Base-by-base conservation (phyloP, 345 rosid genomes). In the Bretschneidera sinensis region DNA sequence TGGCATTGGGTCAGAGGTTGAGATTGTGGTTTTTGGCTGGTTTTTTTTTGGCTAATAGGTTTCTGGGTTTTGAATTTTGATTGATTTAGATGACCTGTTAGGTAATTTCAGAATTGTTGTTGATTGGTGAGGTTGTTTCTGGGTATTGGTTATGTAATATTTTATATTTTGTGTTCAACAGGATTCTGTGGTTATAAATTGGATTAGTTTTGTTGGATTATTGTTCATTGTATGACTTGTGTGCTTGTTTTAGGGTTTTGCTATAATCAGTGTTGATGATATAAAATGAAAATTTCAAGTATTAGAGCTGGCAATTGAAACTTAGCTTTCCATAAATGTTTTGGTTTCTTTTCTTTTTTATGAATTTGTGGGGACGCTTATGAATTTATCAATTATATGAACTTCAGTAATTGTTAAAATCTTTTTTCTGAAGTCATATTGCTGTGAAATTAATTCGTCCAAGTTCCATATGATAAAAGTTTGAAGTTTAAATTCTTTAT, bases 1-100 rank as follows among this genome's bases (percentile, higher is more conserved):
- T 52, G 64, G n/a, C 45, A 45, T 56, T 61, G 63, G 71, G 57
- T 66, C 51, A 47, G n/a, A 24, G 52, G 34, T 21, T 34, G 23
- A 8, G 52, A 21, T 60, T 52, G 24, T 21, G 21, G 43, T 62
- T 53, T 21, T 20, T 24, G 21, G 33, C 8, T 28, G 33, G 11
- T n/a, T 43, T 22, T 15, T 24, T n/a, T n/a, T n/a, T n/a, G n/a
- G 47, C 14, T 22, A n/a, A n/a, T n/a, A n/a, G n/a, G n/a, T n/a
- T n/a, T n/a, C n/a, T n/a, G n/a, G n/a, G 31, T 51, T 50, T 48
- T 21, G 18, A 17, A 33, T 24, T 60, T 60, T 5, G 43, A 55
- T 49, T 25, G 35, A 25, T 50, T 59, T 24, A 6, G 57, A 5
- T 50, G 43, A 45, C 21, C 18, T 43, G 35, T 20, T 45, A n/a